Percentiles rank a stretch among this genome's conserved stretches.
Conservation (phyloP, 495 filamentous ascomycete species). For the Collariella sp. region DNA sequence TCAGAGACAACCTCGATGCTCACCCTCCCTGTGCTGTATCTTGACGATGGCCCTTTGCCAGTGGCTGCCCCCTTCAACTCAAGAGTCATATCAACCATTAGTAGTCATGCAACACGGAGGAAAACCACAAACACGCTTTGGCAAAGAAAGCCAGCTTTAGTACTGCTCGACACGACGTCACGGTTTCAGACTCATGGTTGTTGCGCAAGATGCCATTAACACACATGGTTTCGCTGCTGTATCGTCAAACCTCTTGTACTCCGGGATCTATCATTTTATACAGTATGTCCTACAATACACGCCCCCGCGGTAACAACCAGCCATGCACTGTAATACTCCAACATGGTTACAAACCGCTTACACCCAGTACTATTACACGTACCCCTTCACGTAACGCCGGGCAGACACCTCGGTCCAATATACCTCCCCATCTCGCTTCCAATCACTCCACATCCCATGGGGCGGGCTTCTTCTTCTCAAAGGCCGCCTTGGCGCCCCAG, state of each 20-base stretch:
- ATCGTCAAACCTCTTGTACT: background rate
- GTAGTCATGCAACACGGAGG: too few species aligned
- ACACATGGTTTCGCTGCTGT: too few species aligned
- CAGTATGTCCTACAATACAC: background rate
- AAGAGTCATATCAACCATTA: too few species aligned
- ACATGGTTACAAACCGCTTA: background rate
- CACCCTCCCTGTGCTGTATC: too few species aligned
- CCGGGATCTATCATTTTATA: conserved; percentile 1
- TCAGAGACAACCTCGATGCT: too few species aligned
- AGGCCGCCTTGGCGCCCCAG: conserved; percentile 30
- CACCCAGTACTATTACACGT: conserved; percentile 9
- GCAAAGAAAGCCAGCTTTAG: too few species aligned
- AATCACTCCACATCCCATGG: conserved; percentile 18
- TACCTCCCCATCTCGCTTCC: background rate
- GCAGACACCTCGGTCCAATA: background rate
- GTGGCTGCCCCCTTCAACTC: too few species aligned
- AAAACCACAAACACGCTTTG: too few species aligned
- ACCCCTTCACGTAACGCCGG: background rate
- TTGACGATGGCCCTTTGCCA: too few species aligned
- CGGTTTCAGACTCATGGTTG: too few species aligned
- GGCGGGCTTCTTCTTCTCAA: conserved; percentile 18
- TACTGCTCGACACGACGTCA: too few species aligned
- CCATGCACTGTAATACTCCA: conserved; percentile 4
- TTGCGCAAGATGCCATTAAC: too few species aligned
- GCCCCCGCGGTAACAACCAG: background rate